A percentile compares a stretch with the other conserved stretches of the same genome.
Conservation (phyloP, 805 yeast genomes). For the Limtongia smithiae region DNA sequence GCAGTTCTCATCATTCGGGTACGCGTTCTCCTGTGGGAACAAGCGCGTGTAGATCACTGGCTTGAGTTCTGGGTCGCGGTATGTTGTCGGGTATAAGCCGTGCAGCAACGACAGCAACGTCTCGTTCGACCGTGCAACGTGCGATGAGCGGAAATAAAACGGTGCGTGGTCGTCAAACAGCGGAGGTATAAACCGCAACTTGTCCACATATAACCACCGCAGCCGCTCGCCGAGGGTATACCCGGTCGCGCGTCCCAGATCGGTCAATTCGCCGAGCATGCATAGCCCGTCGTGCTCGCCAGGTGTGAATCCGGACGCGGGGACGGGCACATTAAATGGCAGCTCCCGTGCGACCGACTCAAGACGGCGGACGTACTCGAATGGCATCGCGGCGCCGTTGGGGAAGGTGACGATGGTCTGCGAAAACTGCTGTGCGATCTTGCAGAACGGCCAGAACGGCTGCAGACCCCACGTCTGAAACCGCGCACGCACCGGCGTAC, state of each 20-base stretch:
- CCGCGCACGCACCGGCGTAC: constrained; percentile 29
- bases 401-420: constrained; percentile 25
- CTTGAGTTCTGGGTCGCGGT: constrained; percentile 15
- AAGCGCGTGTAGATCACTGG: constrained; percentile 26
- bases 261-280: constrained; percentile 28
- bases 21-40: constrained; percentile 29
- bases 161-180: constrained; percentile 13
- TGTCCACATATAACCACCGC: constrained; percentile 24
- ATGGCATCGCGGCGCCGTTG: constrained; percentile 17
- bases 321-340: constrained; percentile 22
- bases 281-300: constrained; percentile 19
- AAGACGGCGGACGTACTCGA: constrained; percentile 22
- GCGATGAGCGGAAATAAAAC: constrained; percentile 27
- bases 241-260: constrained; percentile 28
- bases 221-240: constrained; percentile 24
- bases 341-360: constrained; percentile 24
- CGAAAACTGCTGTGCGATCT: constrained; percentile 18
- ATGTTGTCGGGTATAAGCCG: constrained; percentile 25
- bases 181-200: constrained; percentile 21
- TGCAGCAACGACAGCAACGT: constrained; percentile 25
- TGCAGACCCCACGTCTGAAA: constrained; percentile 27
- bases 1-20: constrained; percentile 30
- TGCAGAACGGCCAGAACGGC: constrained; percentile 28
- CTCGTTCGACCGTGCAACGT: constrained; percentile 27
- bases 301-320: constrained; percentile 18